Conservation (phyloP, 2,329 filamentous ascomycete genomes). For the Alternaria incomplexa region DNA sequence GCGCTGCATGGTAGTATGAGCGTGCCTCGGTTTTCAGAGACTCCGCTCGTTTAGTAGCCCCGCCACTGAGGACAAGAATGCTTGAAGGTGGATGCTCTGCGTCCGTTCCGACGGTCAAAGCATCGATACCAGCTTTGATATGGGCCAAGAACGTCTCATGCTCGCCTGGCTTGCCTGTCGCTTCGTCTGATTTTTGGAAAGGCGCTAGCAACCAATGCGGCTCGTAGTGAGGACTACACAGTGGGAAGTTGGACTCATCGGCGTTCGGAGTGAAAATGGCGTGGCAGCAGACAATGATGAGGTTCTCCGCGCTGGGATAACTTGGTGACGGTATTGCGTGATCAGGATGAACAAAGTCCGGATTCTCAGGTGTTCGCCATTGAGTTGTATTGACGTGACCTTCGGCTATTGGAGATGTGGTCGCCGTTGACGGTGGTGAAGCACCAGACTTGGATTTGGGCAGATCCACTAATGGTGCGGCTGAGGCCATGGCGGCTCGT, state of each 20-base stretch:
- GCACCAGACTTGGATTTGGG: conserved; percentile 39
- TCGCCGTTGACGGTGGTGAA: conserved; percentile 8
- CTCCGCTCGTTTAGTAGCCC: conserved; percentile 42
- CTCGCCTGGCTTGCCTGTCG: conserved; percentile 64
- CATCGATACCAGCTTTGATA: conserved; percentile 67
- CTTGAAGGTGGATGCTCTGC: conserved; percentile 40
- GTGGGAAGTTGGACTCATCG: conserved; percentile 30
- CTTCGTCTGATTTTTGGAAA: conserved; percentile 65
- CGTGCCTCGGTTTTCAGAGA: conserved; percentile 44
- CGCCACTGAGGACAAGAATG: conserved; percentile 77
- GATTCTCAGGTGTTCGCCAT: conserved; percentile 13
- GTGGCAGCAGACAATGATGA: conserved; percentile 85
- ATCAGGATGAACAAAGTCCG: conserved; percentile 35
- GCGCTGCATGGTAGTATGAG: conserved; percentile 45
- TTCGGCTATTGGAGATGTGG: conserved; percentile 9
- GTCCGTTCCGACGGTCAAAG: conserved; percentile 56
- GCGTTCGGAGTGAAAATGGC: conserved; percentile 67
- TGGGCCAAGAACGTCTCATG: conserved; percentile 81
- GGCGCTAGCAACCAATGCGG: conserved; percentile 70
- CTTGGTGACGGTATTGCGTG: conserved; percentile 35
- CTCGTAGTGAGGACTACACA: conserved; percentile 43
- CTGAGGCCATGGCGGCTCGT: conserved; percentile 36
- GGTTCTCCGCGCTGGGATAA: conserved; percentile 50
- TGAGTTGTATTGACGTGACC: conserved; percentile 4
- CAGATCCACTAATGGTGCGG: conserved; percentile 34